Evolutionary conservation across 345 rosid genomes (phyloP), one percentile per base, ranked within the genome.

Genomic region (Lagerstroemia speciosa): DNA sequence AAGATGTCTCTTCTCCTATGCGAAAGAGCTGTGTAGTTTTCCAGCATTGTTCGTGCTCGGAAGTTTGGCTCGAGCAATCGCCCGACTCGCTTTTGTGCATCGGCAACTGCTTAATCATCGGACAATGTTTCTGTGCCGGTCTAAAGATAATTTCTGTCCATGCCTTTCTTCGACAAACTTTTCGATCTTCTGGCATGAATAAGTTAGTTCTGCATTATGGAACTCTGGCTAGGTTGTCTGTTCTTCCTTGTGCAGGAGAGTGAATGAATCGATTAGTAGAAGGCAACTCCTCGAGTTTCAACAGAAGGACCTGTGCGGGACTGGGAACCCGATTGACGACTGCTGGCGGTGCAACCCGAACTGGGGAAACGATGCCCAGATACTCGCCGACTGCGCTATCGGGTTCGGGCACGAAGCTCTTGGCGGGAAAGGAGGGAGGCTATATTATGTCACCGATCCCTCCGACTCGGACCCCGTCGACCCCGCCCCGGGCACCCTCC

Each of bases 401-500:
- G 77, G 77, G 45, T 74, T 74, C 1, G 77, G 77, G 29, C 69
- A 37, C 3, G 72, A 64, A 2, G 72, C 77, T 3, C 17, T 74
- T 8, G 77, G 77, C 1, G 77, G 77, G 48, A 57, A 45, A 34
- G 69, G 68, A 10, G 77, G 77, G 26, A 43, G 27, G 30, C 0
- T 65, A 27, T 74, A 74, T 0, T 62, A 62, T 3, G 73, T 74
- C 0, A 64, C 69, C 0, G 58, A 33, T 33, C 43, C 77, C 8
- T 64, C 77, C 0, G 77, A 74, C 16, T 50, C 70, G 19, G 73
- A 74, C 69, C 66, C 77, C 0, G 68, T 31, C 9, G 65, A 65
- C 38, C 77, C 77, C 1, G 57, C 57, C 43, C 73, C 77, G 1
- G 77, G 77, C 61, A 74, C 77, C 9, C 73, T 74, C 58, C 77